These are phyloP conservation scores for Pseudopyrenochaeta lycopersici DNA, from an alignment of 2,329 filamentous ascomycete genomes.

Conservation along the genomic window DNA sequence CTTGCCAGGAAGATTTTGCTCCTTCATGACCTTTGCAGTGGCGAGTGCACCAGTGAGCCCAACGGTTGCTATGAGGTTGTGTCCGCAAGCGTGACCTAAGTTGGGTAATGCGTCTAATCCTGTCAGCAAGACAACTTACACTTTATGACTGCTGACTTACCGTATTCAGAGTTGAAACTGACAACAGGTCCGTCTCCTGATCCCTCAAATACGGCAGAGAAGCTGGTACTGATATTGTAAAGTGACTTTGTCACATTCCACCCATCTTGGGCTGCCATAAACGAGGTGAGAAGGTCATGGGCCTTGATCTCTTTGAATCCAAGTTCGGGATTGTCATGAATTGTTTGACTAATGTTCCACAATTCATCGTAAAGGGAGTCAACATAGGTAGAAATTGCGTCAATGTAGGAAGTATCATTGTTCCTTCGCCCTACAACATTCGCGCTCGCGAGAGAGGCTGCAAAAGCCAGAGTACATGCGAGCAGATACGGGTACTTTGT, in stretches of 20 bases:
- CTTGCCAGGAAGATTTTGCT: constrained; percentile 43
- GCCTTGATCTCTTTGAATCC: constrained; percentile 60
- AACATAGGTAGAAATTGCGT: constrained; percentile 20
- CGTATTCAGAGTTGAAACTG: constrained; percentile 52
- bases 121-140: constrained; percentile 1
- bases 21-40: constrained; percentile 40
- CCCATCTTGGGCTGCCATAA: constrained; percentile 50
- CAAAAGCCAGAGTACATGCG: background rate
- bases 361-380: constrained; percentile 35
- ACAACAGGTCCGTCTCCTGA: constrained; percentile 51
- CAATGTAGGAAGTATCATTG: constrained; percentile 13
- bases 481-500: background rate
- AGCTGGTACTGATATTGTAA: constrained; percentile 45
- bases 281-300: constrained; percentile 61
- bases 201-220: constrained; percentile 36
- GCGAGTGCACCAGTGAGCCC: constrained; percentile 52
- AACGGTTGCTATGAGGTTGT: constrained; percentile 56
- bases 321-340: constrained; percentile 63
- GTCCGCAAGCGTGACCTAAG: constrained; percentile 57
- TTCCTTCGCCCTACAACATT: constrained; percentile 8
- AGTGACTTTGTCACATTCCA: constrained; percentile 40
- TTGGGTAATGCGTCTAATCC: constrained; percentile 49
- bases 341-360: constrained; percentile 59
- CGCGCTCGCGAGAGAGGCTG: background rate
- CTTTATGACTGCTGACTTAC: constrained; percentile 17